These are phyloP conservation scores for Flaveria sonorensis DNA, from an alignment of 129 eudicot species.

Conservation along the genomic window DNA sequence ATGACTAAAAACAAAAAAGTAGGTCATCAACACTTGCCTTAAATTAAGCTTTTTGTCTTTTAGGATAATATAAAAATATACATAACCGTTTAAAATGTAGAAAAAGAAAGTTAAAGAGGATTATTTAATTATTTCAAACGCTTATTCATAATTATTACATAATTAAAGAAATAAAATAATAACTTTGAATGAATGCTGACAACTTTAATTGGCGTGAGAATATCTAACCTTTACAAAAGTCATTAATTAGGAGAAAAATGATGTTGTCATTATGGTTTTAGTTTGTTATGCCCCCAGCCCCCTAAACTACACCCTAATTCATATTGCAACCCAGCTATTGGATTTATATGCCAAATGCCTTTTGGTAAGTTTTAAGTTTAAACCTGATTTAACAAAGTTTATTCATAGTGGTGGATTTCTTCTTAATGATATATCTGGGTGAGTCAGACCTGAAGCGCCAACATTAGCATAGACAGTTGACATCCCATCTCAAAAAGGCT, in stretches of 20 bases:
- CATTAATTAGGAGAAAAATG: slow-evolving; percentile 15
- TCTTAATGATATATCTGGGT: no score
- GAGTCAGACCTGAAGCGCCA: no score
- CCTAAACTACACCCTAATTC: not conserved
- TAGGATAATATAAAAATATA: not conserved
- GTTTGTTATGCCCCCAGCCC: slow-evolving; percentile 10
- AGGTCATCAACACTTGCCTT: not conserved
- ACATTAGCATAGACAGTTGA: no score
- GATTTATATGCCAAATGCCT: no score
- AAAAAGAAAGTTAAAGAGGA: not conserved
- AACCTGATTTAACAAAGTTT: no score
- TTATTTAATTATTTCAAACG: slow-evolving; percentile 20
- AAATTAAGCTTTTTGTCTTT: slow-evolving; percentile 62
- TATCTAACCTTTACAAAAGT: slow-evolving; percentile 17
- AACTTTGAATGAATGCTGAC: slow-evolving; percentile 8
- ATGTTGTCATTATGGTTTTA: slow-evolving; percentile 19
- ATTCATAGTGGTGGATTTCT: no score
- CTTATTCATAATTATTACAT: slow-evolving; percentile 21
- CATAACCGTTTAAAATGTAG: not conserved
- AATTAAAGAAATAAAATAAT: slow-evolving; percentile 5
- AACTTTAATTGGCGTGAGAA: slow-evolving; percentile 36
- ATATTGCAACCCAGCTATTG: not conserved
- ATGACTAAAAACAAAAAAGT: not conserved
- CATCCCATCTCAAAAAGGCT: no score
- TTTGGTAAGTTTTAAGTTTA: no score